These are phyloP conservation scores for Sextonia rubra DNA, from an alignment of 164 flowering plant species.

Conservation along the genomic window DNA sequence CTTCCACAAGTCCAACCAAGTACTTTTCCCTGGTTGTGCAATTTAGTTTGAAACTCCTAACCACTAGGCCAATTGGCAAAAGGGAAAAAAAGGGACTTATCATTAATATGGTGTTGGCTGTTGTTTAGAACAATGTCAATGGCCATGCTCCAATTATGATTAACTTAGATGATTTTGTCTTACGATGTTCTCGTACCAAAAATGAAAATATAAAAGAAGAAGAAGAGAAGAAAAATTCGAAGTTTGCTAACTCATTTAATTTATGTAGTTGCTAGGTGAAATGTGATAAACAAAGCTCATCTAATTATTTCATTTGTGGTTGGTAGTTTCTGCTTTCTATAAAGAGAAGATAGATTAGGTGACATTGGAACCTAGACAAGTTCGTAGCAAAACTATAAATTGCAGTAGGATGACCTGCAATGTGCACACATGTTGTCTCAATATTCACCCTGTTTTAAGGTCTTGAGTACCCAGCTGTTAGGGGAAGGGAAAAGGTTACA, in stretches of 20 bases:
- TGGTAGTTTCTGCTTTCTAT: not conserved
- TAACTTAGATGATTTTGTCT: not conserved
- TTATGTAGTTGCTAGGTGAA: no score
- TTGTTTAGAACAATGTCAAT: not conserved
- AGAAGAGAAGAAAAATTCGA: not conserved
- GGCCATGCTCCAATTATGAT: not conserved
- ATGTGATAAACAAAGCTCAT: not conserved
- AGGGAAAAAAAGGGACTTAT: no score
- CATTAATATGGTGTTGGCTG: slow-evolving; percentile 1
- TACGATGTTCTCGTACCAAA: not conserved
- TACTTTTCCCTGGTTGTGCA: no score
- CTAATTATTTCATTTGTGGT: not conserved
- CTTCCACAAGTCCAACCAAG: no score
- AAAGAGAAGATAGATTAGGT: not conserved
- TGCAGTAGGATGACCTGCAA: not conserved
- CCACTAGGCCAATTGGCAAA: no score
- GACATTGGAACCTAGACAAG: not conserved
- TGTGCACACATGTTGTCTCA: not conserved
- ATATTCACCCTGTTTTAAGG: no score
- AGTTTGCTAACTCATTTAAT: not conserved
- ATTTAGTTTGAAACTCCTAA: no score
- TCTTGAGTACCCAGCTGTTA: no score
- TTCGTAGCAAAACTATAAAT: not conserved
- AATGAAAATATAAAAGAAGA: no score
- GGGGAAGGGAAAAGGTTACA: no score